These are phyloP conservation scores for Acanthamoeba divionensis DNA, from an alignment of 208 protist species.

Conservation along the genomic window DNA sequence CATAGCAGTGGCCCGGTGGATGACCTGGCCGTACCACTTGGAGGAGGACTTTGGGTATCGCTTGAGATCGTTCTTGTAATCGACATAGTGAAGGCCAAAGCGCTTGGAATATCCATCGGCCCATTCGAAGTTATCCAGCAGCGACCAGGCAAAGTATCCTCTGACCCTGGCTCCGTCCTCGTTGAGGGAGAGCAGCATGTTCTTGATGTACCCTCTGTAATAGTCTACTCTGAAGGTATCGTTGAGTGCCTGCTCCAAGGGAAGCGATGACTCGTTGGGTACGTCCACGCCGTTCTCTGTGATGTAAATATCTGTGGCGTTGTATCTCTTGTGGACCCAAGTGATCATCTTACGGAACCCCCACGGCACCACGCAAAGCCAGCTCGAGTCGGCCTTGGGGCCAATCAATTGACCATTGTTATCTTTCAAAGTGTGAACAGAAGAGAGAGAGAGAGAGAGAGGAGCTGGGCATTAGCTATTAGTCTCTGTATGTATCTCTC, in stretches of 20 bases:
- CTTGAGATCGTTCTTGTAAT: not conserved
- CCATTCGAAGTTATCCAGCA: constrained; percentile 72
- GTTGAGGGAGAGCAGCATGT: constrained; percentile 2
- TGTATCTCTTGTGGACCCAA: not conserved
- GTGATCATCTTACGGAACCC: not conserved
- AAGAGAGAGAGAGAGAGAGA: too few species aligned
- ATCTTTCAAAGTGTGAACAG: too few species aligned
- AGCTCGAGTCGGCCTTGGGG: not conserved
- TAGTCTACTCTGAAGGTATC: constrained; percentile 47
- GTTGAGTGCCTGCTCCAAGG: not conserved
- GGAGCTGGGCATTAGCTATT: too few species aligned
- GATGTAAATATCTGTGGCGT: not conserved
- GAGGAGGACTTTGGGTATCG: constrained; percentile 8
- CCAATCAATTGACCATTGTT: too few species aligned
- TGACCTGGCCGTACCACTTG: constrained; percentile 34
- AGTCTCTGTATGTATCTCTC: too few species aligned
- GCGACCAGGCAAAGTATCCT: constrained; percentile 64
- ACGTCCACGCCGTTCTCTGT: constrained; percentile 34
- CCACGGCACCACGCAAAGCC: not conserved
- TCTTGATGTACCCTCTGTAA: not conserved
- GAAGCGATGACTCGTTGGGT: not conserved
- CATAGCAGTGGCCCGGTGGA: too few species aligned
- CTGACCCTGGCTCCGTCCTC: constrained; percentile 37
- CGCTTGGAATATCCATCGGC: constrained; percentile 64
- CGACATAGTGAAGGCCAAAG: constrained; percentile 58